Base-by-base conservation (phyloP, 1,139 yeast genomes). In the Chernovozyma aurita region DNA sequence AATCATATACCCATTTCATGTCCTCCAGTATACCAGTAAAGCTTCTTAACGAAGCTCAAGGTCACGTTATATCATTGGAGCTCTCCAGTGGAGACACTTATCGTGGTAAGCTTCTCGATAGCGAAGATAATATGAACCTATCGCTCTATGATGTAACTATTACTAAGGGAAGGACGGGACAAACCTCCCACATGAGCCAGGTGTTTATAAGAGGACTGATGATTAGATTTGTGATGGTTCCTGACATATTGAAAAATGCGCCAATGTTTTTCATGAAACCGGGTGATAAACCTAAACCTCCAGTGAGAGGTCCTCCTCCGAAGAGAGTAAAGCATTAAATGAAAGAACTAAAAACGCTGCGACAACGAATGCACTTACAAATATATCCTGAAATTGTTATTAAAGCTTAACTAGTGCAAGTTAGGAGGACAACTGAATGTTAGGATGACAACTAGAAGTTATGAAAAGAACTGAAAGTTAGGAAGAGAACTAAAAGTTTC, bases 171-270 rank as follows among this genome's bases (percentile, higher is more conserved):
- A 44, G 55, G 33, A 83, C 87, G 37, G 96, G 97, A 2, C 67
- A 73, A 31, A 84, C 85, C 4, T 68, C 83, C 4, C 85, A 84
- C 49, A 73, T 87, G 71, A 88, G 84, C 44, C 90, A 85, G 49
- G 95, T 88, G 3, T 90, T 86, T 55, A 80, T 92, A 3, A 75
- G 98, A 50, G 98, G 98, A 2, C 85, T 95, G 2, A 92, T 85
- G 65, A 80, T 92, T 27, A 74, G 92, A 45, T 83, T 87, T 59
- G 74, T 92, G 44, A 77, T 82, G 24, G 81, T 92, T 12, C 98
- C 98, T 0, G 97, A 92, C 41, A 82, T 88, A 61, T 72, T 92
- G 40, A 73, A 78, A 51, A 78, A 85, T 55, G 95, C 97, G 0
- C 97, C 97, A 3, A 76, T 87, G 78, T 58, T 61, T 40, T 82